A percentile compares a stretch with the other conserved stretches of the same genome.
These are phyloP conservation scores for Magnaporthiopsis incrustans DNA, from an alignment of 2,329 filamentous ascomycete species.

Conservation along the genomic window DNA sequence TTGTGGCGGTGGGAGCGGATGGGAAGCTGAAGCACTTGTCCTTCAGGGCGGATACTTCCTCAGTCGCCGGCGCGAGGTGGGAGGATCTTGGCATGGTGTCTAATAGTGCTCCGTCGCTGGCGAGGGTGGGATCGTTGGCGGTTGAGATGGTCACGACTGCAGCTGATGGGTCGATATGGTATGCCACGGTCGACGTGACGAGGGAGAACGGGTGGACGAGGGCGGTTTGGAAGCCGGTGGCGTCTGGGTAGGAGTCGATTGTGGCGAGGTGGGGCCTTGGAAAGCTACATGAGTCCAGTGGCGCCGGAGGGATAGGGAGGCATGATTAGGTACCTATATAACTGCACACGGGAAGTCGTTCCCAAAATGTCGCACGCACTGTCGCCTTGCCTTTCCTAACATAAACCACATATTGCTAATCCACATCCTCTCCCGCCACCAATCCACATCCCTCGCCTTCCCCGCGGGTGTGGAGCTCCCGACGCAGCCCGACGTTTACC, in stretches of 20 bases:
- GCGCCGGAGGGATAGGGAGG: too few relatives aligned
- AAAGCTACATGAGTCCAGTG: too few relatives aligned
- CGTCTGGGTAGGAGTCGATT: background rate
- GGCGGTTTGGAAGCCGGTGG: background rate
- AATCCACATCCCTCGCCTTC: too few relatives aligned
- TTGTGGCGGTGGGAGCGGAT: conserved; percentile 4
- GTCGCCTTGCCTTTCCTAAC: too few relatives aligned
- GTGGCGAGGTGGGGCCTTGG: too few relatives aligned
- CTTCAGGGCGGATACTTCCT: background rate
- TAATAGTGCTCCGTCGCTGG: background rate
- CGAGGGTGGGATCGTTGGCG: background rate
- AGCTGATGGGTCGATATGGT: conserved; percentile 5
- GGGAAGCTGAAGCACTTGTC: conserved; percentile 4
- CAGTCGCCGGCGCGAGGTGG: background rate
- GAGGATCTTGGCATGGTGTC: conserved; percentile 6
- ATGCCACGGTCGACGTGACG: background rate
- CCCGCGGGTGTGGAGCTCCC: too few relatives aligned
- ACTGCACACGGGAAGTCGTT: too few relatives aligned
- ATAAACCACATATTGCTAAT: too few relatives aligned
- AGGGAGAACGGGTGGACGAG: background rate
- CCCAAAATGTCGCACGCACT: too few relatives aligned
- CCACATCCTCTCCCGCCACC: too few relatives aligned
- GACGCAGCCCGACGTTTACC: too few relatives aligned
- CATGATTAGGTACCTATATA: too few relatives aligned
- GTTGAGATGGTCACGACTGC: background rate